Percentiles rank a stretch among this genome's conserved stretches.
Conservation (phyloP, 768 basidiomycete species). For the Trametopsis cervina region DNA sequence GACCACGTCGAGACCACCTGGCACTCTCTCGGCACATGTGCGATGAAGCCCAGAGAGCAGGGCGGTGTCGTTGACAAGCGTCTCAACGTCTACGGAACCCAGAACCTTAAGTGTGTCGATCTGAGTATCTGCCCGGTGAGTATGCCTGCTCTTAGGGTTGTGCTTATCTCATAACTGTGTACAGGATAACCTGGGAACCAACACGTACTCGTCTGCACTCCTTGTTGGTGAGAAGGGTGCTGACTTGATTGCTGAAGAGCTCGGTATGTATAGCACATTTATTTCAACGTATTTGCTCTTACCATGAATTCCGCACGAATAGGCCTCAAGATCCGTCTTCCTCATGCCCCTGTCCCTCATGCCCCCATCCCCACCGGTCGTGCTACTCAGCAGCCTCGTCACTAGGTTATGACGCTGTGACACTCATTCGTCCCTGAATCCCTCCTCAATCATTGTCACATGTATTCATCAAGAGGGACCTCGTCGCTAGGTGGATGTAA, state of each 20-base stretch:
- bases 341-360: constrained; percentile 65
- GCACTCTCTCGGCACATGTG: constrained; percentile 56
- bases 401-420: neutral
- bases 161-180: neutral
- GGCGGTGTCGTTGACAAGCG: constrained; percentile 61
- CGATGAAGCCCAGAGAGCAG: constrained; percentile 62
- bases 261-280: constrained; percentile 48
- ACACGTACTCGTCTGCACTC: constrained; percentile 67
- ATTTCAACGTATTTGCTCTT: too few relatives aligned
- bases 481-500: constrained; percentile 83
- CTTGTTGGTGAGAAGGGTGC: constrained; percentile 68
- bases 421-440: too few relatives aligned
- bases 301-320: too few relatives aligned
- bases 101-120: constrained; percentile 63
- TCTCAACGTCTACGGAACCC: constrained; percentile 57
- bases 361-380: constrained; percentile 36
- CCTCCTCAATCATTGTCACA: too few relatives aligned
- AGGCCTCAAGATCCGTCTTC: constrained; percentile 57
- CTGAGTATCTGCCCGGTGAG: constrained; percentile 66
- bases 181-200: constrained; percentile 64
- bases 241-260: constrained; percentile 51
- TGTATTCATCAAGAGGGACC: constrained; percentile 91
- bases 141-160: too few relatives aligned
- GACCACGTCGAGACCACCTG: constrained; percentile 73
- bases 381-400: constrained; percentile 20